These are phyloP conservation scores for Mucor velutinosus DNA, from an alignment of 371 early-diverging fungal species.

Conservation along the genomic window DNA sequence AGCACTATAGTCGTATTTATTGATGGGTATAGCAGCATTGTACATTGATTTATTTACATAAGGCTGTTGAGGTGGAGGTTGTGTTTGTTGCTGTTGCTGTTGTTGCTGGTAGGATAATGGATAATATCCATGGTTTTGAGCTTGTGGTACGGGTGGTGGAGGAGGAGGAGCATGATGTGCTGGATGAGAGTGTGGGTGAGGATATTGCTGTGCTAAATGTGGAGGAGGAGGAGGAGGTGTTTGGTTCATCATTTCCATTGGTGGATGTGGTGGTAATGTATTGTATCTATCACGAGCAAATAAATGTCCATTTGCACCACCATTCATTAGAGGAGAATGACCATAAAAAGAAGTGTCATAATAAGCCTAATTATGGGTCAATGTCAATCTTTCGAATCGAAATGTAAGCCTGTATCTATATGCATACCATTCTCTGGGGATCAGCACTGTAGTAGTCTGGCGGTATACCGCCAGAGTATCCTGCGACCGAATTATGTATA, in stretches of 20 bases:
- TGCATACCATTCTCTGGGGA: conserved; percentile 44
- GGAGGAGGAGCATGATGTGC: background rate
- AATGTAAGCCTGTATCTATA: background rate
- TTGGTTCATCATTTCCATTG: conserved; percentile 1
- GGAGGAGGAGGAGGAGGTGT: background rate
- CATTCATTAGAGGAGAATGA: conserved; percentile 13
- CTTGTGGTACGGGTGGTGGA: background rate
- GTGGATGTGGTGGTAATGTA: conserved; percentile 2
- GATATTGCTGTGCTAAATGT: background rate
- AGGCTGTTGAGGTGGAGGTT: conserved; percentile 75
- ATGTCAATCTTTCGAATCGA: background rate
- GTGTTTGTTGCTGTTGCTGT: background rate
- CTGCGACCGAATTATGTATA: background rate
- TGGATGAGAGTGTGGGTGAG: background rate
- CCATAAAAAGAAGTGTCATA: conserved; percentile 21
- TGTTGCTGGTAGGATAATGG: conserved; percentile 2
- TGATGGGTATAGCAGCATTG: conserved; percentile 7
- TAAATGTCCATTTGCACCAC: background rate
- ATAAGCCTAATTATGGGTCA: conserved; percentile 17
- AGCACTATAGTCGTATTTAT: background rate
- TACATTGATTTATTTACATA: conserved; percentile 83
- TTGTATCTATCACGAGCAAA: conserved; percentile 17
- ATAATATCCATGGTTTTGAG: background rate
- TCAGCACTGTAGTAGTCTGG: conserved; percentile 18
- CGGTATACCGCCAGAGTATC: conserved; percentile 7